Evolutionary conservation across 108 stramenopile genomes (phyloP).

Genomic region (Nitzschia sp.): DNA sequence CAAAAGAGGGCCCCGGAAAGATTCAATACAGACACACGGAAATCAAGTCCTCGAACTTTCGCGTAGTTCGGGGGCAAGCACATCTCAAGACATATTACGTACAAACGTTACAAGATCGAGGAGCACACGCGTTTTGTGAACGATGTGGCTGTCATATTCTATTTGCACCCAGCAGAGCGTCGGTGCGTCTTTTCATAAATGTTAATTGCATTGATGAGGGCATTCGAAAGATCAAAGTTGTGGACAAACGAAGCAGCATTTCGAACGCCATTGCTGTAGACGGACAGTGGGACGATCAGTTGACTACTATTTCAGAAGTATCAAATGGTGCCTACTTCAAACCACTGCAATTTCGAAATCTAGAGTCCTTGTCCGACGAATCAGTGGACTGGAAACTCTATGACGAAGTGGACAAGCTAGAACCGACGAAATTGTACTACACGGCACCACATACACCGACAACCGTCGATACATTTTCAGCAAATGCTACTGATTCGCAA

Average conservation of each 20-base stretch:
- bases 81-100: constrained; percentile 71
- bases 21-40: constrained; percentile 65
- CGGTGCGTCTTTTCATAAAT: constrained; percentile 61
- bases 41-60: constrained; percentile 55
- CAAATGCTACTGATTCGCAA: constrained; percentile 14
- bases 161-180: constrained; percentile 54
- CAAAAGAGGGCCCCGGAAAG: constrained; percentile 58
- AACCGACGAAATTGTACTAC: neutral
- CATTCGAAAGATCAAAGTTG: constrained; percentile 18
- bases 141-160: constrained; percentile 79
- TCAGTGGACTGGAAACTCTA: neutral
- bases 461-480: constrained; percentile 8
- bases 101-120: constrained; percentile 17
- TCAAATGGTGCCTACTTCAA: constrained; percentile 12
- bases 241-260: constrained; percentile 3
- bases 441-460: constrained; percentile 5
- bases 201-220: constrained; percentile 56
- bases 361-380: constrained; percentile 1
- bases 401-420: constrained; percentile 6
- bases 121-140: constrained; percentile 76
- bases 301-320: constrained; percentile 35
- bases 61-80: constrained; percentile 47
- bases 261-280: constrained; percentile 18
- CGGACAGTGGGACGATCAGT: constrained; percentile 30
- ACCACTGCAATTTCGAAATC: constrained; percentile 1